Base-by-base conservation (phyloP, 345 rosid species). In the Melaleuca alternifolia region DNA sequence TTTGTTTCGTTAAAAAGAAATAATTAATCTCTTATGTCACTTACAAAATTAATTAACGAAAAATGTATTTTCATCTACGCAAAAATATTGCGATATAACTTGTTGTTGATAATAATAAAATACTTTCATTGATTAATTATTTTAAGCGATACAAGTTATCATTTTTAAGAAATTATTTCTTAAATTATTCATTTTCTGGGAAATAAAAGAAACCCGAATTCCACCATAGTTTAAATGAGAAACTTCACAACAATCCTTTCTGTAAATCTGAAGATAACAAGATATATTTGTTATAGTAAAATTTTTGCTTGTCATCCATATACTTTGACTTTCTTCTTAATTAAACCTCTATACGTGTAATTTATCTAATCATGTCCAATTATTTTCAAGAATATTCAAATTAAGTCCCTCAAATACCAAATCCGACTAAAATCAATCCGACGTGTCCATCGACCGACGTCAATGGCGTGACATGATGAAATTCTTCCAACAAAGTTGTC, bases 181-280 rank as follows among this genome's bases (percentile, higher is more conserved):
- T 3, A 65, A 16, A 65, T 65, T 3, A 33, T 16, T 30, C 28
- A 65, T 3, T 65, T 16, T 65, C 18, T 6, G 5, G 2, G 24
- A 65, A 33, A 8, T 0, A 0, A 21, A 65, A 1, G 2, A 3
- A 59, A 7, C 21, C 11, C 33, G 0, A 65, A 65, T 33, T 9
- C 41, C 76, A 62, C 21, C n/a, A 9, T 61, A 61, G 7, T 15
- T 62, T 15, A 28, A 33, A 33, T 30, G 30, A 62, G 23, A 30
- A 65, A 65, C 11, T 65, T 33, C 6, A 65, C 6, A 18, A 33
- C 12, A 65, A 33, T 65, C 46, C 12, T 33, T 33, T 21, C 46
- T 65, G 23, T 23, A 33, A 65, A 16, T 65, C 33, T 23, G 46
- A 65, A 65, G 30, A 8, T 65, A 65, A 11, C 10, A 6, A 65